These are phyloP conservation scores for Psophocarpus tetragonolobus DNA, from an alignment of 306 rosid genomes.

Conservation along the genomic window DNA sequence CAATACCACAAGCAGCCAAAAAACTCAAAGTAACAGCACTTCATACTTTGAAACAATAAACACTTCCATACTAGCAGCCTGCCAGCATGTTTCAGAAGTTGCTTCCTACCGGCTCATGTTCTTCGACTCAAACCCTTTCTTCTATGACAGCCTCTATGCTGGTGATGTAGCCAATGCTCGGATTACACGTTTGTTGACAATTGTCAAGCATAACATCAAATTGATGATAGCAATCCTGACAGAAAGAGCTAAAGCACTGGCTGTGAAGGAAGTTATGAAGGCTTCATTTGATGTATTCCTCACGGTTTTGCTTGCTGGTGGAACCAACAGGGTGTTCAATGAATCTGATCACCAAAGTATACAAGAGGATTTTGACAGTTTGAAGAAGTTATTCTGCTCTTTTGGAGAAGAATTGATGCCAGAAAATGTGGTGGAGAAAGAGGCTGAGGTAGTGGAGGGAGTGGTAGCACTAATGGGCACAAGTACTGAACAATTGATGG, in stretches of 20 bases:
- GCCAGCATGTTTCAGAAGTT: slow-evolving; percentile 76
- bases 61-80: slow-evolving; percentile 53
- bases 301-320: slow-evolving; percentile 90
- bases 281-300: slow-evolving; percentile 70
- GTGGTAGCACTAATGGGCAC: slow-evolving; percentile 70
- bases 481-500: slow-evolving; percentile 68
- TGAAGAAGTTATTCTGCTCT: slow-evolving; percentile 55
- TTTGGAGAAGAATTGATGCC: slow-evolving; percentile 67
- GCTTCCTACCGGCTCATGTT: slow-evolving; percentile 83
- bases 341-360: slow-evolving; percentile 62
- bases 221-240: slow-evolving; percentile 63
- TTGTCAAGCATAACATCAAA: slow-evolving; percentile 69
- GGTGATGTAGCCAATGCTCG: slow-evolving; percentile 62
- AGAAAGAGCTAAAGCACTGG: slow-evolving; percentile 62
- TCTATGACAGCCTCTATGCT: slow-evolving; percentile 66
- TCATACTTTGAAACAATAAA: slow-evolving; percentile 66
- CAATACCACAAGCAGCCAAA: not conserved
- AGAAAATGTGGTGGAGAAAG: slow-evolving; percentile 64
- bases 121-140: slow-evolving; percentile 63
- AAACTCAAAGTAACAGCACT: slow-evolving; percentile 24
- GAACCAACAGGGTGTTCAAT: slow-evolving; percentile 57
- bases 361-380: slow-evolving; percentile 63
- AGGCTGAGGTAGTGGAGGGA: slow-evolving; percentile 74
- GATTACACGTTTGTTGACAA: slow-evolving; percentile 48
- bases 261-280: slow-evolving; percentile 72